A percentile compares a stretch with the other conserved stretches of the same genome.
Evolutionary conservation across 2,329 filamentous ascomycete genomes (phyloP).

Genomic region (Cladosporium sp.): DNA sequence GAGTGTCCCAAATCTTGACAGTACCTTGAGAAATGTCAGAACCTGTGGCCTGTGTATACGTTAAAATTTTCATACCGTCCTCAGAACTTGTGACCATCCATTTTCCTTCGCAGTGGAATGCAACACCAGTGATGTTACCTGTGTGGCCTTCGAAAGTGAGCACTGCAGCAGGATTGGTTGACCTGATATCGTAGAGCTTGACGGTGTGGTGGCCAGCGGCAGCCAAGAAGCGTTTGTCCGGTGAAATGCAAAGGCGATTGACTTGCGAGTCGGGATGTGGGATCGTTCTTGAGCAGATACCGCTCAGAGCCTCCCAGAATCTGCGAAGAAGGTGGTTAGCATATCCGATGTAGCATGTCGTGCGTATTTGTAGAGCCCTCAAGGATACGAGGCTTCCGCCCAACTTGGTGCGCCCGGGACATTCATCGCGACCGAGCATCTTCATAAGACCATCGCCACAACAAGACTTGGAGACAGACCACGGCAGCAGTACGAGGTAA

Average conservation of each 20-base stretch:
- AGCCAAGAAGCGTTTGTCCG: conserved; percentile 92
- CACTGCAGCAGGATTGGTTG: conserved; percentile 89
- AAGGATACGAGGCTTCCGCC: background rate
- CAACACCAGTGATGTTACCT: conserved; percentile 91
- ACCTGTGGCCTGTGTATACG: background rate
- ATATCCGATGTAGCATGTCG: background rate
- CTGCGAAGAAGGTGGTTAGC: conserved; percentile 41
- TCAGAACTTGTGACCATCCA: conserved; percentile 99
- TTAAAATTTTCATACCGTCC: conserved; percentile 54
- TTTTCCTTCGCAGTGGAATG: conserved; percentile 97
- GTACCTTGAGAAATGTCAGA: conserved; percentile 43
- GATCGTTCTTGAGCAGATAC: conserved; percentile 96
- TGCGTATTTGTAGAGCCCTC: background rate
- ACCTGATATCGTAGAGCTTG: conserved; percentile 98
- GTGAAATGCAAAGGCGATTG: conserved; percentile 95
- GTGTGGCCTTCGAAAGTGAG: conserved; percentile 95
- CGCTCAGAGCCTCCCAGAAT: conserved; percentile 97
- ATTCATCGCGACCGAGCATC: no score
- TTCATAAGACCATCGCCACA: no score
- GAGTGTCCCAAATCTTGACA: conserved; percentile 95
- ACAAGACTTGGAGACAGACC: no score
- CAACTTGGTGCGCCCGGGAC: no score
- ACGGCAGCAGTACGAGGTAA: no score
- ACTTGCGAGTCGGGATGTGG: conserved; percentile 98
- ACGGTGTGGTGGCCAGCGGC: conserved; percentile 78